Conservation (phyloP, 2,329 filamentous ascomycete genomes). For the Coniochaeta sp. region DNA sequence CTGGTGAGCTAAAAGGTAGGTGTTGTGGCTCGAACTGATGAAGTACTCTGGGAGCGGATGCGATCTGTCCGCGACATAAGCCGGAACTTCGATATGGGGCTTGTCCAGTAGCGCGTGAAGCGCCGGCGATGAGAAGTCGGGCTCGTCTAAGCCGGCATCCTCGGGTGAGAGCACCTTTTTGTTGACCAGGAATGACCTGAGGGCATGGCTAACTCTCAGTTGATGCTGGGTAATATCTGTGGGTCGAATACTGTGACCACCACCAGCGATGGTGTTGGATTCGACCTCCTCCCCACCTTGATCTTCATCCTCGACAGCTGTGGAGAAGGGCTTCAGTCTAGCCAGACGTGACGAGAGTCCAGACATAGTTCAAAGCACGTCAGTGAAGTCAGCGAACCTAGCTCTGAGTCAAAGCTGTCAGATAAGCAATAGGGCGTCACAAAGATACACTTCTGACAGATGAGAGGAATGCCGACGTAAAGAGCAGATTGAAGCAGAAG, state of each 20-base stretch:
- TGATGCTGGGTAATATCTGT: slow-evolving; percentile 40
- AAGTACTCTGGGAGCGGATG: slow-evolving; percentile 62
- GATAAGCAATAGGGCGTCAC: too few relatives aligned
- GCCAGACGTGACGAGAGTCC: background rate
- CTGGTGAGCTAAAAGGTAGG: slow-evolving; percentile 63
- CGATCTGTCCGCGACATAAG: slow-evolving; percentile 45
- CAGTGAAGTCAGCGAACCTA: too few relatives aligned
- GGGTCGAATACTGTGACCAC: slow-evolving; percentile 41
- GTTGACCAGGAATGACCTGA: slow-evolving; percentile 46
- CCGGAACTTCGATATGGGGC: slow-evolving; percentile 50
- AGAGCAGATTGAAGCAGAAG: too few relatives aligned
- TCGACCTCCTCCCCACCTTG: slow-evolving; percentile 44
- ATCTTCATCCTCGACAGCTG: slow-evolving; percentile 29
- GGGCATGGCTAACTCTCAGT: slow-evolving; percentile 49
- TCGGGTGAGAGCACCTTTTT: slow-evolving; percentile 38
- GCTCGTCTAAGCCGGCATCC: slow-evolving; percentile 38
- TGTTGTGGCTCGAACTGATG: slow-evolving; percentile 68
- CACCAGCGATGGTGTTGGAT: slow-evolving; percentile 43
- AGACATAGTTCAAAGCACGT: background rate
- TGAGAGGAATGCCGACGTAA: too few relatives aligned
- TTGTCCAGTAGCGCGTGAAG: slow-evolving; percentile 44
- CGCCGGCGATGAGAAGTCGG: slow-evolving; percentile 21
- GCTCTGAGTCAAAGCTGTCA: too few relatives aligned
- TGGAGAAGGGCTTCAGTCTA: slow-evolving; percentile 28
- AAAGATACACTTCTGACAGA: too few relatives aligned